Base-by-base conservation (phyloP, 176 grass and related monocot species). In the Carex littledalei region DNA sequence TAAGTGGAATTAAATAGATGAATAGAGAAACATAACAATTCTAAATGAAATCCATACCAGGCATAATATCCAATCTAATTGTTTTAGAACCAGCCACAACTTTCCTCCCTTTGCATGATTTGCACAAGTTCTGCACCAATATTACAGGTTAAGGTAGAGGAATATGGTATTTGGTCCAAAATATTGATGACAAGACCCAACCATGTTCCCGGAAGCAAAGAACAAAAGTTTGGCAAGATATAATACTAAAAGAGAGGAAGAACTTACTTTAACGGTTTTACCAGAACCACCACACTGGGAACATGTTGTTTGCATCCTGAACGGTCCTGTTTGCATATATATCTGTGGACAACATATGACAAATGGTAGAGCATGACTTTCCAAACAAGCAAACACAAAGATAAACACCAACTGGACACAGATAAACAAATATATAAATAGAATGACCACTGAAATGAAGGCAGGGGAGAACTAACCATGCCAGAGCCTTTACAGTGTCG, bases 251-350 rank as follows among this genome's bases (percentile, higher is more conserved):
- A 78, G 14, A 78, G 74, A 78, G 50, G 26, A 14, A 71, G 61
- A 80, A 55, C 64, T 10, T 59, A 92, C 93, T 90, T 94, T 99
- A 47, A 95, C 86, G 87, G 78, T 90, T 87, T 87, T 99, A 24
- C 96, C 96, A 79, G 90, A 92, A 67, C 96, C 96, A 17, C 91
- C 91, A 87, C 96, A 99, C 32, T 89, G 89, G 31, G 93, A 86
- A 55, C 96, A 99, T 21, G 93, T 89, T 8, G 84, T 79, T 79
- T 94, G 93, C 91, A 99, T 83, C 85, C 88, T 94, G 84, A 99
- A 99, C 26, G 63, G 87, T 34, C 93, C 96, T 81, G 94, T 99
- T 91, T 95, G 91, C 91, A 95, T 92, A 35, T 54, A 81, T 41
- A 95, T 89, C 96, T 99, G 81, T 68, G 80, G 80, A 31, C 9